These are phyloP conservation scores for Gloeopeniophorella convolvens DNA, from an alignment of 768 basidiomycete genomes.

Conservation along the genomic window DNA sequence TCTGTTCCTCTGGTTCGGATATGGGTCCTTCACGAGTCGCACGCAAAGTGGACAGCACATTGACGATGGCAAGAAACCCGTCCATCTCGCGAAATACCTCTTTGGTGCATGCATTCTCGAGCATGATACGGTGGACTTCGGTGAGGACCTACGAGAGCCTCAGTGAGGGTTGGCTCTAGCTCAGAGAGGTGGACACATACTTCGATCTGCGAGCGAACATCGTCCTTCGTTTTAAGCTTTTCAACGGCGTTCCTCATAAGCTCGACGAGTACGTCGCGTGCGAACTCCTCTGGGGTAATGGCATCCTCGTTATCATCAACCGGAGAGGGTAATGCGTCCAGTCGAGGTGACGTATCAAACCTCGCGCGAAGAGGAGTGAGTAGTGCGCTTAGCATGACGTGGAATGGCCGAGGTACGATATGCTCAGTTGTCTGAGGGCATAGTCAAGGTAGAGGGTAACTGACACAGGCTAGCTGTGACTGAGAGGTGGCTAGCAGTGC, in stretches of 20 bases:
- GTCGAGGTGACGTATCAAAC: conserved; percentile 23
- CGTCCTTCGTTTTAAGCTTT: conserved; percentile 54
- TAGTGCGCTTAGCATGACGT: conserved; percentile 29
- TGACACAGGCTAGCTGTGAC: too few species aligned
- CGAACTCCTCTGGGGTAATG: conserved; percentile 61
- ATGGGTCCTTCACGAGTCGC: conserved; percentile 29
- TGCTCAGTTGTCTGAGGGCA: conserved; percentile 4
- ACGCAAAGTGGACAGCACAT: conserved; percentile 56
- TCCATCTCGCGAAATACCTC: conserved; percentile 78
- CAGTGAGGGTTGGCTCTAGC: background rate
- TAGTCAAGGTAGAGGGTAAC: too few species aligned
- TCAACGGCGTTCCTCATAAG: conserved; percentile 67
- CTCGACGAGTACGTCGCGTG: conserved; percentile 63
- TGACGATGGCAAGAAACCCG: conserved; percentile 72
- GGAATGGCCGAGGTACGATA: background rate
- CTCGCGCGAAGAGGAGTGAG: conserved; percentile 32
- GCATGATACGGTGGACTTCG: conserved; percentile 63
- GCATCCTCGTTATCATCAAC: conserved; percentile 29
- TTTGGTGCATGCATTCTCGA: conserved; percentile 58
- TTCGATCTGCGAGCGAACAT: conserved; percentile 41
- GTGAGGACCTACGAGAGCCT: conserved; percentile 43
- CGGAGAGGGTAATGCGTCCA: conserved; percentile 7
- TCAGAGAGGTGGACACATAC: conserved; percentile 32
- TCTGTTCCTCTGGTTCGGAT: conserved; percentile 34
- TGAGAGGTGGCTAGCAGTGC: too few species aligned